Evolutionary conservation across 345 rosid species (phyloP), one percentile per base, ranked within the genome.

Genomic region (Hevea brasiliensis): DNA sequence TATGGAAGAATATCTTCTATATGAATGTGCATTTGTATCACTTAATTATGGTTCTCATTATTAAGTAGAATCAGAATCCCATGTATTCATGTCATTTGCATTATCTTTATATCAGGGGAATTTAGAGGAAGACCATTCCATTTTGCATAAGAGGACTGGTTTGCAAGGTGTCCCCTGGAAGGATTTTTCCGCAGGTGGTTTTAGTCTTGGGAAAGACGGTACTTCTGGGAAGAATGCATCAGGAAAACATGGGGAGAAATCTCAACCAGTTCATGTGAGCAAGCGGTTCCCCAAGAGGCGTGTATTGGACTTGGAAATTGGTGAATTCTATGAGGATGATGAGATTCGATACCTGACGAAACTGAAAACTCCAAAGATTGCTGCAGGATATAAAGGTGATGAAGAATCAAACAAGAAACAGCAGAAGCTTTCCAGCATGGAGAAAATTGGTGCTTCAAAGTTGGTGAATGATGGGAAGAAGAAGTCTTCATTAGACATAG

Each of bases 271-370:
- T 79, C 90, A 93, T 24, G 90, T 90, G 87, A 86, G 98, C 87
- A 94, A 84, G 85, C 80, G 95, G 74, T 85, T 76, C 63, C 86
- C 91, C 1, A 92, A 90, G 87, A 94, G 85, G 72, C 88, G 85
- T 45, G 82, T 77, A 40, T 71, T 81, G 23, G 97, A 84, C 78
- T 88, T 77, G 63, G 93, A 88, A 47, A 85, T 86, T 71, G 81
- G 67, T 79, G 87, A 84, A 24, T 91, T 88, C 8, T 88, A 88
- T 10, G 92, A 74, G 53, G 98, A 94, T 72, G 98, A 83, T 65
- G 98, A 94, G 92, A 87, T 94, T 67, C 89, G 89, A 8, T 94
- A 85, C 79, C 71, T 94, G 79, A 96, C 92, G 79, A 94, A 92
- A 72, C 83, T 94, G 73, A 94, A 86, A 67, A 75, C 79, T 70